These are phyloP conservation scores for Tetradesmus obliquus DNA, from an alignment of 139 green algal species.

Conservation along the genomic window DNA sequence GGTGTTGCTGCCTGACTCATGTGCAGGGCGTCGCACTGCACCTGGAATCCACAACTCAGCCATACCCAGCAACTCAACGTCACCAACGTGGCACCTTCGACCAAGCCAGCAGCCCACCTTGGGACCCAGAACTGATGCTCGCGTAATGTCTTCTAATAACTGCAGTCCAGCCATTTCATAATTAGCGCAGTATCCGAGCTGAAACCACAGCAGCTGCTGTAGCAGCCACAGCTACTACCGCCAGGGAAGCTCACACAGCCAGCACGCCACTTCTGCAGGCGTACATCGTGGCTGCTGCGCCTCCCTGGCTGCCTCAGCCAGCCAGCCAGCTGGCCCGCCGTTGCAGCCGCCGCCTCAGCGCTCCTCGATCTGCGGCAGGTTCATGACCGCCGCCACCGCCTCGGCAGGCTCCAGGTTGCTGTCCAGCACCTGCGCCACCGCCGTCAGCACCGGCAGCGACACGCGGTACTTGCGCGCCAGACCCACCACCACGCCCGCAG, in stretches of 20 bases:
- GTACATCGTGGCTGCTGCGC: neutral
- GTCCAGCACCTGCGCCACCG: slow-evolving; percentile 93
- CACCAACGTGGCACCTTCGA: neutral
- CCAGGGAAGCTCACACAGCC: neutral
- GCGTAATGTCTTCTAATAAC: too few relatives aligned
- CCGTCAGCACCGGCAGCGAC: slow-evolving; percentile 95
- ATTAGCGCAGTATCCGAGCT: neutral
- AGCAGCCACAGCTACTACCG: neutral
- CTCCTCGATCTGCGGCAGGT: slow-evolving; percentile 96
- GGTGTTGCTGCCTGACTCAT: neutral
- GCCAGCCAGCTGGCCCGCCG: neutral
- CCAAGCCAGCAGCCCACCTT: neutral
- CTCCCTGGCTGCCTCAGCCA: neutral
- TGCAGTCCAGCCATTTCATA: too few relatives aligned
- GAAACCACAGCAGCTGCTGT: neutral
- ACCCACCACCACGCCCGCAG: slow-evolving; percentile 90
- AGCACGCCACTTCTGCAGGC: neutral
- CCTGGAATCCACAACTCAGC: neutral
- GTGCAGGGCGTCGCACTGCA: neutral
- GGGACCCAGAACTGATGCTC: too few relatives aligned
- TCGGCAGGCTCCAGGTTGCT: slow-evolving; percentile 83
- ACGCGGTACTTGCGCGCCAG: slow-evolving; percentile 94
- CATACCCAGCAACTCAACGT: neutral
- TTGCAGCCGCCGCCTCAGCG: slow-evolving; percentile 26
- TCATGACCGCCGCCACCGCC: slow-evolving; percentile 95